Conservation (phyloP, 2,329 filamentous ascomycete species). For the Tolypocladium album region DNA sequence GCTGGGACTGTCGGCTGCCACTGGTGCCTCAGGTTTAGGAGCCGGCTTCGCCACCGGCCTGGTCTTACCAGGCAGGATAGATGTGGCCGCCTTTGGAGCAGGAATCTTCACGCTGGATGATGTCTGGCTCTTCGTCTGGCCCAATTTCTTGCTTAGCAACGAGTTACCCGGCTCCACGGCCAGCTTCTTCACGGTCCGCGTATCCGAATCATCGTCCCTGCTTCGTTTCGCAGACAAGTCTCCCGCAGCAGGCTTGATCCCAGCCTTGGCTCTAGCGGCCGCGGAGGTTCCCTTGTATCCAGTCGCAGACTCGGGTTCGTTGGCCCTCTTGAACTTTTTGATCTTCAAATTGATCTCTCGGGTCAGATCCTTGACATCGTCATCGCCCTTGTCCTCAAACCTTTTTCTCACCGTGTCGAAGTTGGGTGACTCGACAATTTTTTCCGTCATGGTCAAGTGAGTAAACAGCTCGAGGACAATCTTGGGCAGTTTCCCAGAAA, state of each 20-base stretch:
- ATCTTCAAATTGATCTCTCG: conserved; percentile 42
- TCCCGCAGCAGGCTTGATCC: conserved; percentile 17
- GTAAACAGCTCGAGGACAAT: conserved; percentile 50
- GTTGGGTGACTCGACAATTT: conserved; percentile 53
- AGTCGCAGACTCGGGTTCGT: conserved; percentile 22
- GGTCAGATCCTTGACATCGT: conserved; percentile 51
- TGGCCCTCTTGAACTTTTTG: conserved; percentile 25
- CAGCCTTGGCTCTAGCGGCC: conserved; percentile 23
- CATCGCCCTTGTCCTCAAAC: conserved; percentile 54
- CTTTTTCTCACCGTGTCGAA: conserved; percentile 54
- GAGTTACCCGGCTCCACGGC: conserved; percentile 26
- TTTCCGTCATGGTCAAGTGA: conserved; percentile 49
- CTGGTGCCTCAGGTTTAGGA: conserved; percentile 22
- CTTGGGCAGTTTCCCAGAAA: conserved; percentile 41
- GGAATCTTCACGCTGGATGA: conserved; percentile 17
- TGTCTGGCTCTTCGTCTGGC: conserved; percentile 21
- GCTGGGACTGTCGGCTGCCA: conserved; percentile 14
- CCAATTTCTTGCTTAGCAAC: conserved; percentile 28
- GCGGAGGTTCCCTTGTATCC: conserved; percentile 29
- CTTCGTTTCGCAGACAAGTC: conserved; percentile 22
- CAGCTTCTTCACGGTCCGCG: conserved; percentile 30
- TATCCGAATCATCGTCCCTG: conserved; percentile 29
- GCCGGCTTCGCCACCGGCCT: conserved; percentile 31
- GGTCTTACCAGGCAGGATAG: conserved; percentile 37
- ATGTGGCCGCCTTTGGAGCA: conserved; percentile 19